Conservation (phyloP, 495 filamentous ascomycete species). For the Podospora tetraspora region DNA sequence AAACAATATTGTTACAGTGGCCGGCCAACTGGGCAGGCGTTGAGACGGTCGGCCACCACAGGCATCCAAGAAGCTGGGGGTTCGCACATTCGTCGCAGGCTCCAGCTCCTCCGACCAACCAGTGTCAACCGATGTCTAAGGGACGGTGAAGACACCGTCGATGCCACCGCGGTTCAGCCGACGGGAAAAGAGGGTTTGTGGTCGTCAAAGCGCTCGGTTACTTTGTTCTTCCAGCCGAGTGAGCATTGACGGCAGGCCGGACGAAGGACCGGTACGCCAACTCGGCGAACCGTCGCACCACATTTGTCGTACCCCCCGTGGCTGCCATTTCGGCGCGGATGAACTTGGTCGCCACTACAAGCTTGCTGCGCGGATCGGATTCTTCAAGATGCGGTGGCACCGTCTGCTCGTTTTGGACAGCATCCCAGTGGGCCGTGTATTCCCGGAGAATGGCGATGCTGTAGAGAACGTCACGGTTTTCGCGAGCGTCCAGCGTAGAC, state of each 20-base stretch:
- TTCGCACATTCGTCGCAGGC: background rate
- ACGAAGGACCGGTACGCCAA: slow-evolving; percentile 54
- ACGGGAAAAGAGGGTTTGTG: background rate
- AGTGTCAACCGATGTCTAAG: background rate
- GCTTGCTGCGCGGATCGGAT: slow-evolving; percentile 63
- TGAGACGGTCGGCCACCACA: background rate
- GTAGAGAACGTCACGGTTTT: slow-evolving; percentile 90
- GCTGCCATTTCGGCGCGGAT: slow-evolving; percentile 66
- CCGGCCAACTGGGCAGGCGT: background rate
- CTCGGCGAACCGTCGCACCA: slow-evolving; percentile 70
- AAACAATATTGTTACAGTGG: slow-evolving; percentile 10
- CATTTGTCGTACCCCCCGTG: slow-evolving; percentile 69
- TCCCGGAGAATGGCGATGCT: slow-evolving; percentile 77
- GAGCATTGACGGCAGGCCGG: slow-evolving; percentile 35
- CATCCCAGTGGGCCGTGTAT: slow-evolving; percentile 58
- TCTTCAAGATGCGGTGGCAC: slow-evolving; percentile 60
- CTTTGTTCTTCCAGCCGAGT: background rate
- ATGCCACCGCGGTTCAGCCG: background rate
- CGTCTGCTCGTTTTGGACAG: slow-evolving; percentile 57
- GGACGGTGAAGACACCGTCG: background rate
- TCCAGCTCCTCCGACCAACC: background rate
- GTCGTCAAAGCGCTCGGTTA: background rate
- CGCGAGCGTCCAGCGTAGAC: slow-evolving; percentile 64
- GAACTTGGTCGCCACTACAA: slow-evolving; percentile 76
- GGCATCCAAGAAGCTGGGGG: background rate